Percentiles rank a stretch among this genome's conserved stretches.
Conservation (phyloP, 1,139 yeast species). For the Meyerozyma athensensis region DNA sequence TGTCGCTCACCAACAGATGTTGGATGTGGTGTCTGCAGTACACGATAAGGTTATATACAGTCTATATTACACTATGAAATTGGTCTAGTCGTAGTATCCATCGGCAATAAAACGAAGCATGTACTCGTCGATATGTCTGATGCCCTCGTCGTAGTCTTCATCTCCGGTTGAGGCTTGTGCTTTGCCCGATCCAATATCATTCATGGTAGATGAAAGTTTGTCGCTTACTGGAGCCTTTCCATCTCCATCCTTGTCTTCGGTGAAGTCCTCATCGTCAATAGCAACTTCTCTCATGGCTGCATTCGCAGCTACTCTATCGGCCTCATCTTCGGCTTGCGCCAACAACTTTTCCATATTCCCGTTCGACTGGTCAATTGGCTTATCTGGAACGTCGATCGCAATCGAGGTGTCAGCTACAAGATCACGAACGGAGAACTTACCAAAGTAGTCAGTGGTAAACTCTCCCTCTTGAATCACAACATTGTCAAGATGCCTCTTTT, state of each 20-base stretch:
- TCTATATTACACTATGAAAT: slow-evolving; percentile 10
- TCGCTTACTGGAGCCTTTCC: slow-evolving; percentile 12
- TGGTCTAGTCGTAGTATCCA: slow-evolving; percentile 56
- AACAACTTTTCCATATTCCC: slow-evolving; percentile 61
- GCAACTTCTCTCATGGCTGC: slow-evolving; percentile 86
- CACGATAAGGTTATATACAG: neutral
- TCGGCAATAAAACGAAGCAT: slow-evolving; percentile 89
- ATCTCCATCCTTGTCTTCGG: slow-evolving; percentile 29
- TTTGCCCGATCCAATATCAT: slow-evolving; percentile 1
- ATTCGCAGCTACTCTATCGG: slow-evolving; percentile 89
- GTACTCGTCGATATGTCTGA: slow-evolving; percentile 93
- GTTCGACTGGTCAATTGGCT: slow-evolving; percentile 34
- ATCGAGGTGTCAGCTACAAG: slow-evolving; percentile 62
- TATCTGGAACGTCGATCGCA: slow-evolving; percentile 32
- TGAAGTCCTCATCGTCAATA: slow-evolving; percentile 79
- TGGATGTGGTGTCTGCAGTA: neutral
- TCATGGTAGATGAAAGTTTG: slow-evolving; percentile 1
- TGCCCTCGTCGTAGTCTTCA: slow-evolving; percentile 64
- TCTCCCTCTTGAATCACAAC: slow-evolving; percentile 98
- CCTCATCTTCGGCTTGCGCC: slow-evolving; percentile 95
- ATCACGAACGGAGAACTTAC: slow-evolving; percentile 85
- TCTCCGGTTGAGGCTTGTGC: slow-evolving; percentile 8
- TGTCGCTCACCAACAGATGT: neutral
- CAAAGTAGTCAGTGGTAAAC: slow-evolving; percentile 94
- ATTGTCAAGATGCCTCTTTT: slow-evolving; percentile 89